Percentiles rank a stretch among this genome's conserved stretches.
phyloP scores from a whole-genome alignment of 2,329 filamentous ascomycete species.

The Ramularia endophylla region DNA sequence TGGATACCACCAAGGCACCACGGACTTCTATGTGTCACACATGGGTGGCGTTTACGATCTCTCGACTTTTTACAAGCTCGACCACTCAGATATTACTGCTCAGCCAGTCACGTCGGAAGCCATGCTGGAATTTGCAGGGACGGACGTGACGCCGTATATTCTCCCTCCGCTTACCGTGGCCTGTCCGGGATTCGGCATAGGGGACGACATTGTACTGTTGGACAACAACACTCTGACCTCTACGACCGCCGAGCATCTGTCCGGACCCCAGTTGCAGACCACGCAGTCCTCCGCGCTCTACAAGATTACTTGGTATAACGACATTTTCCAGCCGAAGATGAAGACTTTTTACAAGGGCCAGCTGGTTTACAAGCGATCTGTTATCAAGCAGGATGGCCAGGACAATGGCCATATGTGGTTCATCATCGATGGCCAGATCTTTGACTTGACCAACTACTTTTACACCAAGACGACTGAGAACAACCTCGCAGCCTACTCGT shows the following conservation, averaged over 20 bases:
- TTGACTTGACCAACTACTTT: conserved; percentile 91
- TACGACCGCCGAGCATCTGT: conserved; percentile 56
- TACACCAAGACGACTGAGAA: conserved; percentile 59
- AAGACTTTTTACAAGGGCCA: conserved; percentile 82
- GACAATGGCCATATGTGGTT: conserved; percentile 70
- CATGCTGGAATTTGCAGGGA: conserved; percentile 75
- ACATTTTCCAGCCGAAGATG: conserved; percentile 70
- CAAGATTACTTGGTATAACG: conserved; percentile 68
- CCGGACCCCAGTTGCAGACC: conserved; percentile 54
- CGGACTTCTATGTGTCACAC: conserved; percentile 82
- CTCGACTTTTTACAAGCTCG: conserved; percentile 73
- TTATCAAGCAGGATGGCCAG: conserved; percentile 60
- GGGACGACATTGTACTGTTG: conserved; percentile 52
- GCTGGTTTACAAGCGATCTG: conserved; percentile 61
- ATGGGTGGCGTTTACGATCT: conserved; percentile 90
- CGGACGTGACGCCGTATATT: conserved; percentile 81
- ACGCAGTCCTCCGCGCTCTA: conserved; percentile 53
- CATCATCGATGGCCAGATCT: conserved; percentile 68
- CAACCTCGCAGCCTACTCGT: conserved; percentile 55
- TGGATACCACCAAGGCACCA: conserved; percentile 58
- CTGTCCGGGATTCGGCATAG: conserved; percentile 64
- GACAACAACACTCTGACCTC: conserved; percentile 57
- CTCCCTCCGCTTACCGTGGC: conserved; percentile 66
- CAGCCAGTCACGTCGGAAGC: conserved; percentile 51
- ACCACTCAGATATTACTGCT: conserved; percentile 67